Evolutionary conservation across 1,139 yeast genomes (phyloP).

Genomic region (Saccharomyces hybrid): DNA sequence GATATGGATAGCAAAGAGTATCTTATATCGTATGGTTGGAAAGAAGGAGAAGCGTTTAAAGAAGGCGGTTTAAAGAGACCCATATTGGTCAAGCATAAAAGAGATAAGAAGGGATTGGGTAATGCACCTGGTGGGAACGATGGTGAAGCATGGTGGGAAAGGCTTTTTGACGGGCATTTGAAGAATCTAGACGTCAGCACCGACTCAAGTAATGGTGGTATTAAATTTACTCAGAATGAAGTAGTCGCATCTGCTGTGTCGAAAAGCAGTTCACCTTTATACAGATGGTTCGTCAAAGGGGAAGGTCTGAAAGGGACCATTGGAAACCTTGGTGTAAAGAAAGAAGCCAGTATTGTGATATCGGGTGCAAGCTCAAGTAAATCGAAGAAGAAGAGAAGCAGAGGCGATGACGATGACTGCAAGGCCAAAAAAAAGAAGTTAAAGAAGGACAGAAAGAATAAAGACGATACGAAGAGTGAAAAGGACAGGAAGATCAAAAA

Average conservation of each 20-base stretch:
- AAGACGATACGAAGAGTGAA: constrained; percentile 16
- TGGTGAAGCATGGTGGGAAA: constrained; percentile 92
- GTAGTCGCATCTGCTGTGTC: constrained; percentile 41
- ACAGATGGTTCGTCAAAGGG: constrained; percentile 70
- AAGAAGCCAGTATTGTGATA: constrained; percentile 13
- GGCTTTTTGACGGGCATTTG: constrained; percentile 85
- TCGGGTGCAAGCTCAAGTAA: constrained; percentile 5
- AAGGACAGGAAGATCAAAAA: constrained; percentile 20
- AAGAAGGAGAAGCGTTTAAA: constrained; percentile 76
- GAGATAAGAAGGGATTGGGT: constrained; percentile 75
- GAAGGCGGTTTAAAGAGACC: constrained; percentile 80
- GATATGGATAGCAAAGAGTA: constrained; percentile 70
- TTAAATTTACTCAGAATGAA: constrained; percentile 39
- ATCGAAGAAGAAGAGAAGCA: constrained; percentile 14
- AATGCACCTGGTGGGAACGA: constrained; percentile 40
- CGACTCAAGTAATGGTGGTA: constrained; percentile 32
- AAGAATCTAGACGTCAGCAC: constrained; percentile 61
- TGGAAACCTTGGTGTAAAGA: constrained; percentile 30
- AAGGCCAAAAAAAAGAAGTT: constrained; percentile 17
- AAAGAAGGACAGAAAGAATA: constrained; percentile 10
- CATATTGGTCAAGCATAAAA: constrained; percentile 79
- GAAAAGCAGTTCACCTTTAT: constrained; percentile 52
- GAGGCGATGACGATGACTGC: constrained; percentile 13
- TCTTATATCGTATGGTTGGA: constrained; percentile 79
- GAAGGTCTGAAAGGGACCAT: constrained; percentile 78